phyloP scores from a whole-genome alignment of 169 alveolate genomes.

The Plasmodium berghei region DNA sequence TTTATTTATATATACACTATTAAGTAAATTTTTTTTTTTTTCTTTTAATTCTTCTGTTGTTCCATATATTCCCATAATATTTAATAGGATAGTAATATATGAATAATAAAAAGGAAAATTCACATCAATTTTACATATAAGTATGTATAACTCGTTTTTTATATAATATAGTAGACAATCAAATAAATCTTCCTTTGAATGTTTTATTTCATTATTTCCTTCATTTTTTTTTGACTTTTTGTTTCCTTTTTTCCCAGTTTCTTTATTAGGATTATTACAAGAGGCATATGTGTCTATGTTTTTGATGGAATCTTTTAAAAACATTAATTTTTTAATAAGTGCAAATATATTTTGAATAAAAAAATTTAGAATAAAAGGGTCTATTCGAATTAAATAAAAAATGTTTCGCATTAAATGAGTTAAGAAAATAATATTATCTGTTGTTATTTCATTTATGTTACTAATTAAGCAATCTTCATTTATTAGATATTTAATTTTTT shows the following conservation, averaged over 20 bases:
- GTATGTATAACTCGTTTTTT: slow-evolving; percentile 43
- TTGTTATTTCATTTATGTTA: slow-evolving; percentile 24
- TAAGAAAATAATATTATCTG: slow-evolving; percentile 46
- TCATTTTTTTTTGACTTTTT: background rate
- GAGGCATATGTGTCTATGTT: background rate
- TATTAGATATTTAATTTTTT: slow-evolving; percentile 3
- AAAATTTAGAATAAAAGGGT: slow-evolving; percentile 54
- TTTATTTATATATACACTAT: background rate
- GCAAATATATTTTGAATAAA: slow-evolving; percentile 32
- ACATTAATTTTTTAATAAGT: slow-evolving; percentile 25
- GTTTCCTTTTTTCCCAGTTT: background rate
- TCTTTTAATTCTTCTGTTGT: slow-evolving; percentile 50
- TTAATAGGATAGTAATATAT: slow-evolving; percentile 37
- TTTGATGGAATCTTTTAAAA: background rate
- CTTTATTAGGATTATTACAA: no score
- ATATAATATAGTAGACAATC: slow-evolving; percentile 32
- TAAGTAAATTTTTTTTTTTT: slow-evolving; percentile 24
- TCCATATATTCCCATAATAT: slow-evolving; percentile 34
- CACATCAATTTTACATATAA: slow-evolving; percentile 33
- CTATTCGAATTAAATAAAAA: slow-evolving; percentile 42
- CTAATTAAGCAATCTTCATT: slow-evolving; percentile 6
- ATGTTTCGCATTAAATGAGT: slow-evolving; percentile 55
- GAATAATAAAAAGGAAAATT: slow-evolving; percentile 49
- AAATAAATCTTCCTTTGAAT: slow-evolving; percentile 18
- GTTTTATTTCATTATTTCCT: background rate